Percentiles rank a stretch among this genome's conserved stretches.
Conservation (phyloP, 2,329 filamentous ascomycete genomes). For the Phialocephala sp. region DNA sequence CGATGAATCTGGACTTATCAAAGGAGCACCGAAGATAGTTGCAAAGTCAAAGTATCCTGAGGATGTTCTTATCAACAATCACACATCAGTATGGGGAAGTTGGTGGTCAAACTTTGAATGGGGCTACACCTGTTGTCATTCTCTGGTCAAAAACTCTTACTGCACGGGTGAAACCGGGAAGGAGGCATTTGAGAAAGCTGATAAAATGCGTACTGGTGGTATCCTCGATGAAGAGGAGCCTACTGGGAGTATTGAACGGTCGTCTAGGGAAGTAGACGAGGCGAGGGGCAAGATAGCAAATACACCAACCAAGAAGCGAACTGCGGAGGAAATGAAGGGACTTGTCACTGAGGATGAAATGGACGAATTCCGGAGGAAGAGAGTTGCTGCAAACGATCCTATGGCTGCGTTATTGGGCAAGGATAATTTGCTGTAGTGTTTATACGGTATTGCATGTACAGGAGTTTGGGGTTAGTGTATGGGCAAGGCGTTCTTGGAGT, state of each 20-base stretch:
- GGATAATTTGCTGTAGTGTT: slow-evolving; percentile 62
- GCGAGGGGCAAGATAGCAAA: slow-evolving; percentile 43
- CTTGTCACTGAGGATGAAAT: slow-evolving; percentile 83
- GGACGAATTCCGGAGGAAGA: slow-evolving; percentile 82
- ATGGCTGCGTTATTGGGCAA: slow-evolving; percentile 84
- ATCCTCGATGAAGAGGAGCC: slow-evolving; percentile 45
- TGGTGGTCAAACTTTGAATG: slow-evolving; percentile 97
- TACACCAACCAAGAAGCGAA: slow-evolving; percentile 67
- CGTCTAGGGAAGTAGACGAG: slow-evolving; percentile 33
- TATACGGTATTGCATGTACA: slow-evolving; percentile 19
- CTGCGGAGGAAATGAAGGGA: slow-evolving; percentile 77
- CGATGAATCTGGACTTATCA: slow-evolving; percentile 86
- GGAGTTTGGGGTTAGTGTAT: slow-evolving; percentile 27
- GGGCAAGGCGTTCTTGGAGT: slow-evolving; percentile 8
- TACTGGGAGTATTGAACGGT: slow-evolving; percentile 37
- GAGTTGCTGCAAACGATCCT: slow-evolving; percentile 77
- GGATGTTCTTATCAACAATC: slow-evolving; percentile 87
- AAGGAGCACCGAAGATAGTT: slow-evolving; percentile 77
- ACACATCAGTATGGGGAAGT: slow-evolving; percentile 91
- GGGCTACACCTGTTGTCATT: slow-evolving; percentile 97
- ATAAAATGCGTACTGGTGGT: slow-evolving; percentile 58
- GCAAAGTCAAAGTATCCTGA: slow-evolving; percentile 92
- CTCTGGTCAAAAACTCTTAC: slow-evolving; percentile 93
- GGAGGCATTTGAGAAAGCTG: slow-evolving; percentile 77
- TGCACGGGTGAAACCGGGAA: slow-evolving; percentile 93